Base-by-base conservation (phyloP, 345 rosid species). In the Carallia pectinifolia region DNA sequence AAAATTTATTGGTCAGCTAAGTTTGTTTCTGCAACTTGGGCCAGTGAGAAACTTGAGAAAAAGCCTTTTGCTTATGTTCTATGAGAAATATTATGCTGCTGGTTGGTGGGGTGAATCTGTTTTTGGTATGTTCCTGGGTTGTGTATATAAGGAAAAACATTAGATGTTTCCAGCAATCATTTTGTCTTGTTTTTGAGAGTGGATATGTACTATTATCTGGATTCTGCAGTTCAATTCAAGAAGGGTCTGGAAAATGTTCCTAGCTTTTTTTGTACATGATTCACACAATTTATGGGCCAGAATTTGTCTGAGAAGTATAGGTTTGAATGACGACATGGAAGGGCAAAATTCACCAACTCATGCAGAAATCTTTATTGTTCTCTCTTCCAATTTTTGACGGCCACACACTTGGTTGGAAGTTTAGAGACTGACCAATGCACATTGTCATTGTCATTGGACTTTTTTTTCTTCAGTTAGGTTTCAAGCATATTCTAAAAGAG, bases 151-250 rank as follows among this genome's bases (percentile, higher is more conserved):
- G 33, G 13, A 55, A 16, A 27, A 33, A 56, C 33, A 30, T 56
- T 9, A 30, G 60, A 56, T 23, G 60, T 27, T 56, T 56, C 60
- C 31, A 56, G 33, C 15, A 56, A 5, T 55, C 64, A 64, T 3
- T 33, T 72, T 34, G 58, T 48, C 27, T 12, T 60, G 29, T 47
- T 53, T 65, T 52, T 39, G 69, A 52, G 59, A 7, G 63, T 58
- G 61, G 61, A 68, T 17, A 40, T 18, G 27, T 3, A 23, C 59
- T 23, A 27, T 23, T 27, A 4, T 33, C 55, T 6, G 55, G n/a
- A 52, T 13, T 56, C 60, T 30, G 13, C 15, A 55, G 59, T 55
- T 12, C 15, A 56, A 27, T 9, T 56, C 33, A 56, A 7, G 60
- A 56, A 56, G 33, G 16, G 16, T 56, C 33, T 56, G 31, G 60